Base-by-base conservation (phyloP, 306 rosid genomes). In the Lablab purpureus region DNA sequence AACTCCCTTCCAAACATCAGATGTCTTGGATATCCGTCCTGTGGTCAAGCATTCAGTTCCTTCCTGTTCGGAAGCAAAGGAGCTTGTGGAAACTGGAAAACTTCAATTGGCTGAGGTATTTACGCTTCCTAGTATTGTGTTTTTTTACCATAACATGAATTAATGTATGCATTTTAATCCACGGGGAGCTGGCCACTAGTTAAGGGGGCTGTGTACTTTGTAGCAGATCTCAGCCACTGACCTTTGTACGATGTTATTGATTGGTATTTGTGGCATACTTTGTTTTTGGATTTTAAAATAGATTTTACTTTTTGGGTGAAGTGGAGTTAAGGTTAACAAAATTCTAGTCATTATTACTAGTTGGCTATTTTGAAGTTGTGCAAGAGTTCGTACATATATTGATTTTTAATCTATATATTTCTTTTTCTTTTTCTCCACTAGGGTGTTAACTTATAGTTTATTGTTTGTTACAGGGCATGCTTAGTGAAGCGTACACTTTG, bases 11-110 rank as follows among this genome's bases (percentile, higher is more conserved):
- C 96, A 90, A 81, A 72, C 90, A 65, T 87, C 92, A 64, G 98
- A 96, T 89, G 77, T 96, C 75, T 82, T 91, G 87, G 90, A 91
- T 87, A 81, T 96, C 52, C 92, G 90, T 83, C 98, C 99, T 3
- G 98, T 96, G 45, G 91, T 96, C 77, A 96, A 96, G 87, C 97
- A 96, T 87, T 93, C 98, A 19, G 92, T 95, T 83, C 99, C 99
- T 58, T 49, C 90, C 30, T 87, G 98, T 84, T 90, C 94, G 58
- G 99, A 96, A 90, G 99, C 99, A 71, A 96, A 96, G 88, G 97
- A 96, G 34, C 97, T 96, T 56, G 90, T 96, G 74, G 99, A 96
- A 89, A 91, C 98, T 2, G 99, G 99, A 60, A 96, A 96, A 84
- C 87, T 91, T 80, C 94, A 93, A 81, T 83, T 96, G 87, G 98